Base-by-base conservation (phyloP, 192 early-diverging fungal species). In the Coemansia sp. region DNA sequence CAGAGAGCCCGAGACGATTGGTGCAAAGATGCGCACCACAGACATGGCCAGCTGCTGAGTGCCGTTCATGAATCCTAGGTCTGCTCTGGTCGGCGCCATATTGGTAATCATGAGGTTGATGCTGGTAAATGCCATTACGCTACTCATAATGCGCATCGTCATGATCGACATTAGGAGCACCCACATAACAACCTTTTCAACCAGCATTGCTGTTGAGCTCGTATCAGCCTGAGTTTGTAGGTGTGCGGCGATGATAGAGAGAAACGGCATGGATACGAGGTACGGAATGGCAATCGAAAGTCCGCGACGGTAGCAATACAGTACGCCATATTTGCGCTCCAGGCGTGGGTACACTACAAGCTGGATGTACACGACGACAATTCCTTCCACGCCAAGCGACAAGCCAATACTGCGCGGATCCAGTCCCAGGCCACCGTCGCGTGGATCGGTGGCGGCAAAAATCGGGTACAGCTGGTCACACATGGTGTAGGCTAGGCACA, bases 341-440 rank as follows among this genome's bases (percentile, higher is more conserved):
- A 84, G 53, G 1, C 67, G 45, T 4, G 85, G 86, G 20, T 86
- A 86, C 0, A 73, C 31, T 1, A 85, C 54, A 0, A 89, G 69
- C 60, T 89, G 87, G 17, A 84, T 38, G 24, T 82, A 76, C 19
- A 89, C 29, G 7, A 83, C 78, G 11, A 69, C 66, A 1, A 76
- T 24, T 0, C 81, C 71, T 4, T 79, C 64, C 20, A 75, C 49
- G 1, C 83, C 62, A 22, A 89, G 46, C 0, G 84, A 83, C 6
- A 82, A 46, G 7, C 87, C 86, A 40, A 89, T 86, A 17, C 66
- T 62, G 11, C 74, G 74, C 0, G 83, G 49, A 15, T 51, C 61
- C 38, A 87, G 76, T 1, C 86, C 87, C 6, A 89, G 67, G 5
- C 87, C 87, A 39, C 87, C 87, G 10, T 73, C 56, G 2, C 19